Evolutionary conservation across 306 rosid species (phyloP).

Genomic region (Rosa lucieae): DNA sequence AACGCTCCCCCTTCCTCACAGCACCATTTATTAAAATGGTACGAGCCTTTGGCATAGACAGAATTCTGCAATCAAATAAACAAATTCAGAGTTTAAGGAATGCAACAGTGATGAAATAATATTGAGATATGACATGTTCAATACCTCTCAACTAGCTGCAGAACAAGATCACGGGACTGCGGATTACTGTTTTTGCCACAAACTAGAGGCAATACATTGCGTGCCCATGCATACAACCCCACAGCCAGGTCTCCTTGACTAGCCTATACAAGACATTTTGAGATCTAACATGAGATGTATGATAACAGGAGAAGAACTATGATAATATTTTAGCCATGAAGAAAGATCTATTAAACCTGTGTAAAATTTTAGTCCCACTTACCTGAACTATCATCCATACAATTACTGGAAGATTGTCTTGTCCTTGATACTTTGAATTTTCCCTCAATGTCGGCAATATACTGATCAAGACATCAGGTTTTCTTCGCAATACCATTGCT

Average conservation of each 20-base stretch:
- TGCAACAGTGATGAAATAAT: neutral
- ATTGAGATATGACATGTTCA: conserved; percentile 14
- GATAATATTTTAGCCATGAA: neutral
- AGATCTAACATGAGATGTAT: conserved; percentile 28
- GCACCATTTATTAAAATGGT: conserved; percentile 78
- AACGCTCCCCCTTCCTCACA: conserved; percentile 86
- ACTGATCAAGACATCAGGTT: conserved; percentile 68
- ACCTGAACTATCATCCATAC: conserved; percentile 90
- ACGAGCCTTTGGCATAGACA: conserved; percentile 84
- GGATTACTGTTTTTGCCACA: conserved; percentile 71
- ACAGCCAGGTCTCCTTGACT: conserved; percentile 74
- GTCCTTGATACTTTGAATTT: conserved; percentile 78
- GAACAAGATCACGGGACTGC: conserved; percentile 79
- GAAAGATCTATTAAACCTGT: neutral
- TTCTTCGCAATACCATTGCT: conserved; percentile 82
- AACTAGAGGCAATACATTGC: conserved; percentile 71
- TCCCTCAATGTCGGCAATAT: conserved; percentile 69
- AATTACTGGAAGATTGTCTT: conserved; percentile 80
- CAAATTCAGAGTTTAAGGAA: conserved; percentile 1
- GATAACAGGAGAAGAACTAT: neutral
- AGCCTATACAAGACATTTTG: conserved; percentile 47
- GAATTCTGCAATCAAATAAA: conserved; percentile 54
- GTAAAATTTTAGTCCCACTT: conserved; percentile 24
- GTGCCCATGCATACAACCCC: conserved; percentile 87
- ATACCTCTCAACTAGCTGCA: conserved; percentile 89